Conservation (phyloP, 352 stramenopile genomes). For the Globisporangium splendens region DNA sequence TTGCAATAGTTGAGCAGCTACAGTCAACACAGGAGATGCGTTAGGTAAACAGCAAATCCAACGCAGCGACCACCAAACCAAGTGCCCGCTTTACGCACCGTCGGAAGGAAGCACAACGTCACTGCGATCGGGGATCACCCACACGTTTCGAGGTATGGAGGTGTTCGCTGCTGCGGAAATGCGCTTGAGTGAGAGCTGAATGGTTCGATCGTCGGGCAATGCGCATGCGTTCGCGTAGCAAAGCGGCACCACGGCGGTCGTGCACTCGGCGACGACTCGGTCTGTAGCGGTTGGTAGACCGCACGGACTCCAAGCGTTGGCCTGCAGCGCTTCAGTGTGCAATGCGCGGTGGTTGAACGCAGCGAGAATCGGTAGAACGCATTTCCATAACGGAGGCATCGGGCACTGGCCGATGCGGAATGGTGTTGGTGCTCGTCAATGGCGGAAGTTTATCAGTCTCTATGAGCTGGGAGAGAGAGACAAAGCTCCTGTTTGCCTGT, state of each 20-base stretch:
- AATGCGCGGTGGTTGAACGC: no score
- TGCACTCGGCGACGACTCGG: slow-evolving; percentile 21
- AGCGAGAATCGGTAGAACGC: no score
- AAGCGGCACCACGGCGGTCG: slow-evolving; percentile 33
- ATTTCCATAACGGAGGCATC: no score
- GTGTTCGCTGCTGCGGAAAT: slow-evolving; percentile 20
- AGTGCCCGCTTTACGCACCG: slow-evolving; percentile 1
- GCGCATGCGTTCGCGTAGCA: slow-evolving; percentile 43
- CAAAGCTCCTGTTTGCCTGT: no score
- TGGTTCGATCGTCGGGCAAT: slow-evolving; percentile 17
- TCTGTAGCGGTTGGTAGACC: not conserved
- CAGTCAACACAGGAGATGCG: not conserved
- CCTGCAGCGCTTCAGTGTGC: not conserved
- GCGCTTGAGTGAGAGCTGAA: slow-evolving; percentile 50
- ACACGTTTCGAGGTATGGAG: slow-evolving; percentile 17
- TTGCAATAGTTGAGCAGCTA: slow-evolving; percentile 31
- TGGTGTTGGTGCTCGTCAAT: no score
- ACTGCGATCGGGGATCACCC: slow-evolving; percentile 36
- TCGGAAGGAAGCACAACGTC: slow-evolving; percentile 10
- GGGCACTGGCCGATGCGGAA: no score
- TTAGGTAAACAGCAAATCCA: not conserved
- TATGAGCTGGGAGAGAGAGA: no score
- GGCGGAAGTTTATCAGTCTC: no score
- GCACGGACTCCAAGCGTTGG: slow-evolving; percentile 6
- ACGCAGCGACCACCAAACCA: not conserved